A percentile compares a stretch with the other conserved stretches of the same genome.
These are phyloP conservation scores for Lachnellula cervina DNA, from an alignment of 2,329 filamentous ascomycete species.

Conservation along the genomic window DNA sequence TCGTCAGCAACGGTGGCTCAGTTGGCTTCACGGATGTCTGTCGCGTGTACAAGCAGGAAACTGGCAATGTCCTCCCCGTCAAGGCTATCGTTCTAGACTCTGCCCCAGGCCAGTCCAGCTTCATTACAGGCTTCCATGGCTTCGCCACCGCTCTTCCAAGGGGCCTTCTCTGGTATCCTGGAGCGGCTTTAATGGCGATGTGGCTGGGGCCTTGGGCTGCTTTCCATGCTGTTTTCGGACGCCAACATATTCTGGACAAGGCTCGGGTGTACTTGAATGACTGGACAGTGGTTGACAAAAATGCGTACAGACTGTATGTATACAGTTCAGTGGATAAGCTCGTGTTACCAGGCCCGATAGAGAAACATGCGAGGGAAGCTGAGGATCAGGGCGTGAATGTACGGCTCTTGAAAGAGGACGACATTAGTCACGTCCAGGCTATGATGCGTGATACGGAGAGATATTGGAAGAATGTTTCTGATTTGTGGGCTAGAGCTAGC, in stretches of 20 bases:
- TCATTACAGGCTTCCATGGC: neutral
- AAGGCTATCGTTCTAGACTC: conserved; percentile 13
- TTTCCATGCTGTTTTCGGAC: conserved; percentile 1
- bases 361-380: conserved; percentile 16
- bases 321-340: conserved; percentile 19
- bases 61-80: conserved; percentile 2
- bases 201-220: neutral
- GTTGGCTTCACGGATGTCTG: conserved; percentile 10
- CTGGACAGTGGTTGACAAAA: conserved; percentile 8
- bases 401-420: conserved; percentile 8
- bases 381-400: conserved; percentile 8
- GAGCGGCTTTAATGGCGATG: neutral
- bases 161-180: conserved; percentile 2
- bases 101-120: conserved; percentile 11
- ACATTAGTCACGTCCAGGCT: conserved; percentile 18
- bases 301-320: conserved; percentile 20
- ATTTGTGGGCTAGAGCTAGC: conserved; percentile 7
- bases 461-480: conserved; percentile 16
- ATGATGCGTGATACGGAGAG: conserved; percentile 14
- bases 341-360: conserved; percentile 12
- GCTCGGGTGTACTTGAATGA: conserved; percentile 10
- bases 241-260: conserved; percentile 2
- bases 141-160: conserved; percentile 2
- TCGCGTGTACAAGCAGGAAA: conserved; percentile 3
- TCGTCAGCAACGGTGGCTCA: conserved; percentile 17